Base-by-base conservation (phyloP, 352 stramenopile genomes). In the Pythium coloratum region DNA sequence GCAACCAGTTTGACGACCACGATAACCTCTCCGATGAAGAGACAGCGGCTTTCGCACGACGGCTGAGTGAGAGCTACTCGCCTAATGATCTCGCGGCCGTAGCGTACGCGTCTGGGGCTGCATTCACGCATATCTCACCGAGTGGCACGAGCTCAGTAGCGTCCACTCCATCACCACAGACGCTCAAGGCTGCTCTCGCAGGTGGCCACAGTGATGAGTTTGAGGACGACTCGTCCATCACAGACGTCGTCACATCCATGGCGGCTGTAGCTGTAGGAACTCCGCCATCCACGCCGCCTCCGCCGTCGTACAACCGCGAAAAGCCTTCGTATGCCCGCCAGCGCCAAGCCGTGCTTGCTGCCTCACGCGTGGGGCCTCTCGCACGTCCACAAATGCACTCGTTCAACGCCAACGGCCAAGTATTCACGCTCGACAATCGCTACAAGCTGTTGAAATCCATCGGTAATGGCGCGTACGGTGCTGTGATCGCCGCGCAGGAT, bases 401-500 rank as follows among this genome's bases (percentile, higher is more conserved):
- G 20, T 91, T 93, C 61, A 91, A 78, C 30, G 80, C 90, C 1
- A 91, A 80, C 46, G 90, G 89, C 13, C 87, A 94, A 51, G 76
- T 89, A 10, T 97, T 96, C 62, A 93, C 92, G 24, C 69, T 98
- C 18, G 83, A 97, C 71, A 76, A 76, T 5, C 88, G 92, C 33
- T 98, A 98, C 66, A 76, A 89, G 26, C 71, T 97, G 24, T 78
- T 89, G 46, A 94, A 94, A 62, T 91, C 82, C 0, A 92, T 97
- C 53, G 92, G 92, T 7, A 95, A 90, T 0, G 92, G 92, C 12
- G 91, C 91, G 5, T 98, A 97, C 55, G 92, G 92, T 1, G 89
- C 96, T 53, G 92, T 98, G 13, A 93, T 98, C 55, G 85, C 84
- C 0, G 84, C 80, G 9, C 80, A 78, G 5, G 64, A 89, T 65